Percentiles rank a stretch among this genome's conserved stretches.
These are phyloP conservation scores for Talaromyces piceae DNA, from an alignment of 2,329 filamentous ascomycete species.

Conservation along the genomic window DNA sequence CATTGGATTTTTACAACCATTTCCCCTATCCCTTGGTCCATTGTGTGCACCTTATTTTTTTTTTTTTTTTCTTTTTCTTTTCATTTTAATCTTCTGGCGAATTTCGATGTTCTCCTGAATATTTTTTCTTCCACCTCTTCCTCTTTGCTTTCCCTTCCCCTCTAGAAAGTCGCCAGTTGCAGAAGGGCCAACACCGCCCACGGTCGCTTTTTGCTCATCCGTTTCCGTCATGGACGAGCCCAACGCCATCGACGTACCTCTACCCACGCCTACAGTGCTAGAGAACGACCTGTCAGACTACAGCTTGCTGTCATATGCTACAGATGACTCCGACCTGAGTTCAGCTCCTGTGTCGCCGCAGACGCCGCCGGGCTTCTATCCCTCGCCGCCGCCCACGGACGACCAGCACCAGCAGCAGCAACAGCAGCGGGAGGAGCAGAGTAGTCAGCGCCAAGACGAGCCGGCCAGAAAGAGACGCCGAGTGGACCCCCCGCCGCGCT, in stretches of 20 bases:
- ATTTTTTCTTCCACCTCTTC: not conserved
- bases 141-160: constrained; percentile 1
- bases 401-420: constrained; percentile 25
- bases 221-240: constrained; percentile 9
- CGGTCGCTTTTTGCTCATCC: constrained; percentile 9
- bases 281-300: constrained; percentile 11
- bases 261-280: not conserved
- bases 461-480: constrained; percentile 72
- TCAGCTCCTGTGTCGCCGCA: constrained; percentile 33
- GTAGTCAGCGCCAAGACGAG: constrained; percentile 48
- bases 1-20: not conserved
- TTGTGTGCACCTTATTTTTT: too few species aligned
- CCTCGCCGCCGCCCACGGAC: constrained; percentile 38
- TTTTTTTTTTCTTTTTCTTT: not conserved
- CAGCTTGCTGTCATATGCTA: constrained; percentile 21
- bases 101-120: not conserved
- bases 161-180: too few species aligned
- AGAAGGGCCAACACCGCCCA: not conserved
- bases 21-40: not conserved
- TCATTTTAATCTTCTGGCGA: not conserved
- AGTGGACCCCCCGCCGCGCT: constrained; percentile 59
- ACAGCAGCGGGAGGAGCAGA: constrained; percentile 29
- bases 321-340: constrained; percentile 35
- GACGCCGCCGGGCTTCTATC: constrained; percentile 31
- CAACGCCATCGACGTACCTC: constrained; percentile 8